Evolutionary conservation across 1,284 basidiomycete species (phyloP).

Genomic region (Irpex sp.): DNA sequence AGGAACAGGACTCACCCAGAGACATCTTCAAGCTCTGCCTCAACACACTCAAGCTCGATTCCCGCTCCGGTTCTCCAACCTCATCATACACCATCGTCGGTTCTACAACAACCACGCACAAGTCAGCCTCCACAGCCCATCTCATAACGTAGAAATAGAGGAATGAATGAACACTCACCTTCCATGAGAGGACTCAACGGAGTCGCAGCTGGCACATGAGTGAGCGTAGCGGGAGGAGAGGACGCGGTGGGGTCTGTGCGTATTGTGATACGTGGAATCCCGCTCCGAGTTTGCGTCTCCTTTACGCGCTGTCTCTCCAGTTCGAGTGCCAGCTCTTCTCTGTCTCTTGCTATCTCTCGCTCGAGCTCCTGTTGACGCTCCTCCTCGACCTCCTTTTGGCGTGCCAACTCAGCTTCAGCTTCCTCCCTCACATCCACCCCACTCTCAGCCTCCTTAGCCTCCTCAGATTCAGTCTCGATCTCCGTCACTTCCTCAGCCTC

Average conservation of each 20-base stretch:
- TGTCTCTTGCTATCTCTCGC: slow-evolving; percentile 3
- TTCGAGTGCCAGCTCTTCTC: slow-evolving; percentile 1
- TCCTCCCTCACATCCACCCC: too few relatives aligned
- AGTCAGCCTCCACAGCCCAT: too few relatives aligned
- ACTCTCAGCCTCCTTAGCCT: too few relatives aligned
- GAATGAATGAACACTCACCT: slow-evolving; percentile 13
- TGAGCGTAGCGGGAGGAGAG: slow-evolving; percentile 9
- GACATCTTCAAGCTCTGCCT: slow-evolving; percentile 67
- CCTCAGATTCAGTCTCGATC: too few relatives aligned
- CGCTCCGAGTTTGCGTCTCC: not conserved
- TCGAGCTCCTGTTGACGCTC: not conserved
- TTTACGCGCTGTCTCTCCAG: slow-evolving; percentile 3
- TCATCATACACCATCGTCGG: slow-evolving; percentile 16
- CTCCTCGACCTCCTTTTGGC: too few relatives aligned
- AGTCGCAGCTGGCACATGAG: slow-evolving; percentile 13
- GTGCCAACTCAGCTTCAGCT: too few relatives aligned
- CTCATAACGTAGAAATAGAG: not conserved
- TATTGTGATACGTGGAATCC: slow-evolving; percentile 9
- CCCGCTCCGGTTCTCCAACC: slow-evolving; percentile 19
- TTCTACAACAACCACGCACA: slow-evolving; percentile 8
- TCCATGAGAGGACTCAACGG: slow-evolving; percentile 25
- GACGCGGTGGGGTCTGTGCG: slow-evolving; percentile 13
- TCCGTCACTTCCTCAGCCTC: too few relatives aligned
- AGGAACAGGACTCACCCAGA: slow-evolving; percentile 47
- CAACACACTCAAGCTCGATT: slow-evolving; percentile 33